Evolutionary conservation across 495 filamentous ascomycete species (phyloP).

Genomic region (Penicillium bovifimosum): DNA sequence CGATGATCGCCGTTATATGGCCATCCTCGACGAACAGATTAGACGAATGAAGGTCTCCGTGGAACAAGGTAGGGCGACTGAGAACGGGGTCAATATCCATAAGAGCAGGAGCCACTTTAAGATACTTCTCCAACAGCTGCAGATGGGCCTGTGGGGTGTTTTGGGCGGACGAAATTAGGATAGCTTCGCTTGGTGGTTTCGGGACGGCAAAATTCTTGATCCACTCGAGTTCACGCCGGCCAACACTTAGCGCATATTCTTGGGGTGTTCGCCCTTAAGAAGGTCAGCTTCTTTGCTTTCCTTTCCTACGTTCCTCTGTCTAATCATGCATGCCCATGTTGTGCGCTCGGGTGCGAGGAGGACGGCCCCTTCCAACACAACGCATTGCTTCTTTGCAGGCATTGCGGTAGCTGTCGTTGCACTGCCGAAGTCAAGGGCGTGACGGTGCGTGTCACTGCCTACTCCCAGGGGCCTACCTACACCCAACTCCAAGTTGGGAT

Average conservation of each 20-base stretch:
- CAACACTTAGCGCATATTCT: constrained; percentile 19
- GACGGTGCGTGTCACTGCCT: too few relatives aligned
- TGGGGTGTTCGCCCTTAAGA: constrained; percentile 15
- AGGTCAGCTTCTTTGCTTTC: too few relatives aligned
- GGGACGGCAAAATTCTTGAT: constrained; percentile 25
- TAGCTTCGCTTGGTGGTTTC: constrained; percentile 12
- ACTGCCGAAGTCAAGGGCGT: too few relatives aligned
- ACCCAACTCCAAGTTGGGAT: too few relatives aligned
- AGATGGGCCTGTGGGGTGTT: constrained; percentile 17
- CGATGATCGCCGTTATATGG: constrained; percentile 27
- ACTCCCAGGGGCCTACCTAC: too few relatives aligned
- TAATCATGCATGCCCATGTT: too few relatives aligned
- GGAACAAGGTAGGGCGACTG: constrained; percentile 24
- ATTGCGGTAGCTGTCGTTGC: too few relatives aligned
- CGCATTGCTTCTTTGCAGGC: too few relatives aligned
- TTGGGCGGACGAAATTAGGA: constrained; percentile 13
- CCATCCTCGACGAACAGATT: constrained; percentile 34
- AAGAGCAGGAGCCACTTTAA: constrained; percentile 22
- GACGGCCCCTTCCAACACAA: too few relatives aligned
- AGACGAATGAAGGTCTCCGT: constrained; percentile 33
- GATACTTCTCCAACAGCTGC: constrained; percentile 18
- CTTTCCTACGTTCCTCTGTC: too few relatives aligned
- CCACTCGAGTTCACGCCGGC: constrained; percentile 25
- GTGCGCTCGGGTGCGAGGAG: too few relatives aligned
- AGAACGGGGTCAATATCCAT: constrained; percentile 20